Percentiles rank a stretch among this genome's conserved stretches.
These are phyloP conservation scores for Stipa capillata DNA, from an alignment of 176 grass and related monocot species.

Conservation along the genomic window DNA sequence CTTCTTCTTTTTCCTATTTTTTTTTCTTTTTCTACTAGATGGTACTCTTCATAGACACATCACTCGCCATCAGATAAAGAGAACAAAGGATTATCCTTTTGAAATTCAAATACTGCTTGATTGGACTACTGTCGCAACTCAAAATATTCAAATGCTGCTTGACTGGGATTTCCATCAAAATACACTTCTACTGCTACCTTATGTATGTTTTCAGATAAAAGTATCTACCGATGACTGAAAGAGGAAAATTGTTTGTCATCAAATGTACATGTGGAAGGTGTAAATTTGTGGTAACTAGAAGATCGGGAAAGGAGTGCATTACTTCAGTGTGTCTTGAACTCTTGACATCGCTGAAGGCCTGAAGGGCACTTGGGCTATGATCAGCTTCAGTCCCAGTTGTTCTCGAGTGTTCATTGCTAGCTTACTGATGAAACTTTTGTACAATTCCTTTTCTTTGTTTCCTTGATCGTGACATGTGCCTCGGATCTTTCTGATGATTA, in stretches of 20 bases:
- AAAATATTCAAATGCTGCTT: slow-evolving; percentile 1
- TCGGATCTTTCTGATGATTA: background rate
- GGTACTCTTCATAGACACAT: background rate
- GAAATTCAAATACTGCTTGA: background rate
- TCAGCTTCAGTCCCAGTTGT: background rate
- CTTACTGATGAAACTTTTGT: no score
- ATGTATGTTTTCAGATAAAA: background rate
- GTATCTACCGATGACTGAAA: background rate
- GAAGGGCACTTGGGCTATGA: background rate
- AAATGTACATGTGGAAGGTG: no score
- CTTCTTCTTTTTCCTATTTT: no score
- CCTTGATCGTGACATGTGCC: background rate
- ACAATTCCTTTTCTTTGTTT: background rate
- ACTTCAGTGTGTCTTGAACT: no score
- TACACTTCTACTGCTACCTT: background rate
- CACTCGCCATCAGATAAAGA: background rate
- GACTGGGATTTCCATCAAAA: background rate
- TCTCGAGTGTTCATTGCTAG: background rate
- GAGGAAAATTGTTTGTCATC: background rate
- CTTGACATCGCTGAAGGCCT: background rate
- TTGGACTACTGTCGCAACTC: background rate
- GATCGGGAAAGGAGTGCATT: no score
- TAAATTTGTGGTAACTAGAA: no score
- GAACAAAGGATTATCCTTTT: background rate
- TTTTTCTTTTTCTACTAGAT: background rate